Base-by-base conservation (phyloP, 208 protist genomes). In the Spironucleus salmonicida region DNA sequence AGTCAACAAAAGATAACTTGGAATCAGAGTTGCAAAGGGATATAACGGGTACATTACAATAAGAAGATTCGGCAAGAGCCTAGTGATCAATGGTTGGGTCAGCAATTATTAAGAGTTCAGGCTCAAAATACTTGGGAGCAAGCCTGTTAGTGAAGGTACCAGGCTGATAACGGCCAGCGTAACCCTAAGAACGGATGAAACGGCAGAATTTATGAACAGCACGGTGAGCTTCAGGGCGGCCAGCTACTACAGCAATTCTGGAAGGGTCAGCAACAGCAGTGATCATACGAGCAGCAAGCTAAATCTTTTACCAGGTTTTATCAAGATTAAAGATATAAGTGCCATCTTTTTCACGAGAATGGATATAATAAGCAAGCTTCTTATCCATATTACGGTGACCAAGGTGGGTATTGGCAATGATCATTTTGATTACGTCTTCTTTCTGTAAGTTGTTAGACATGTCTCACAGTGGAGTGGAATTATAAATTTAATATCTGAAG, bases 41-140 rank as follows among this genome's bases (percentile, higher is more conserved):
- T 81, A 99, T 97, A 78, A 90, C 89, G 62, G 95, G 95, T 82
- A 98, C 94, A 90, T 98, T 98, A 75, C 91, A 91, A 79, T 97
- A 98, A 49, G 91, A 86, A 45, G 95, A 87, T 88, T 98, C 94
- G 40, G 75, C 81, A 68, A 98, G 87, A 53, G 79, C 80, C 58
- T 84, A 76, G 38, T 77, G 61, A 58, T 84, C 81, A 62, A 74
- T 13, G 58, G 9, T 2, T 26, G 81, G 77, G 66, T 84, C 81
- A 27, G 53, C 76, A 41, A 83, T 62, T 39, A 84, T 59, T 1
- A 84, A 15, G 34, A 84, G 27, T 29, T 45, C 26, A n/a, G 81
- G 81, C 49, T 84, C 81, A 15, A 76, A 62, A 57, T 79, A 84
- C 0, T 74, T 53, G 57, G 78, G 78, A 57, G 76, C 58, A 11